phyloP scores from a whole-genome alignment of 305 asterid species.

The Plantago rigida region DNA sequence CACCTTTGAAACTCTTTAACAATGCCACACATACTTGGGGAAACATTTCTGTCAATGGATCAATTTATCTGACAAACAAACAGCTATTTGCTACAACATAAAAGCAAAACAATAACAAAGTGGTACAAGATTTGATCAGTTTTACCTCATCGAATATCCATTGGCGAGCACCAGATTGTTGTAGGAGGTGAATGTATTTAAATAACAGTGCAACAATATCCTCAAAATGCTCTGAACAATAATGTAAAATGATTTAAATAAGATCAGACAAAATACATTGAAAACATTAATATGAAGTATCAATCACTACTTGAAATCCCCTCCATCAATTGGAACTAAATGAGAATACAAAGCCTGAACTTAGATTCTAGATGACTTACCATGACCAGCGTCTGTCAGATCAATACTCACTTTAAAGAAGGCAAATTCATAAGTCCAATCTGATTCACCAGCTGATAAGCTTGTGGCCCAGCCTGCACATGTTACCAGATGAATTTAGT shows the following conservation, averaged over 20 bases:
- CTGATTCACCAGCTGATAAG: constrained; percentile 93
- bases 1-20: no score
- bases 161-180: constrained; percentile 64
- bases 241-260: constrained; percentile 10
- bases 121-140: constrained; percentile 6
- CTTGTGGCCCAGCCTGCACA: constrained; percentile 93
- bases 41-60: no score
- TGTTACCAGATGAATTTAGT: constrained; percentile 21
- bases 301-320: constrained; percentile 16
- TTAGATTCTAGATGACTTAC: constrained; percentile 33
- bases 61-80: no score
- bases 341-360: constrained; percentile 7
- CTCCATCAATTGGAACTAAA: constrained; percentile 10
- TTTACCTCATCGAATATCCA: constrained; percentile 96
- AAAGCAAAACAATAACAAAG: neutral
- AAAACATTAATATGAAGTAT: constrained; percentile 6
- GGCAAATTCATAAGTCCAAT: constrained; percentile 52
- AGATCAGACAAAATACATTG: constrained; percentile 1
- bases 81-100: no score
- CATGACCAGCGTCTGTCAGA: constrained; percentile 87
- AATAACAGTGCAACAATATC: constrained; percentile 73
- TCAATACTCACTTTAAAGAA: constrained; percentile 69
- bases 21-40: no score
- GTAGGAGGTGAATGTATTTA: constrained; percentile 69
- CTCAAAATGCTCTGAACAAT: constrained; percentile 74